Percentiles rank a stretch among this genome's conserved stretches.
phyloP scores from a whole-genome alignment of 495 filamentous ascomycete species.

The Aspergillus cristatus region DNA sequence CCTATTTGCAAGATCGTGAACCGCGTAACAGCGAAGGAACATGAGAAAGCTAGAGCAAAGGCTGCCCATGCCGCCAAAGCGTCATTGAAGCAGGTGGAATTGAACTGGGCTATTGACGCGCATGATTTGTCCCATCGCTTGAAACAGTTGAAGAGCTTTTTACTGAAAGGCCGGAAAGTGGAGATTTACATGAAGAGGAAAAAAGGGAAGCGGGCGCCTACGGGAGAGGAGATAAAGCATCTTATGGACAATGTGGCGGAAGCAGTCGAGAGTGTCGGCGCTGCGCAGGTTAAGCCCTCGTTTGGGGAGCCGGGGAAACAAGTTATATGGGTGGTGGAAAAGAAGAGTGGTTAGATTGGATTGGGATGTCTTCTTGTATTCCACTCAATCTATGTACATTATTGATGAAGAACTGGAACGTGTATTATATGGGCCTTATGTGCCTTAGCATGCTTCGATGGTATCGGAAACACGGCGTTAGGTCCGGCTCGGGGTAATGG shows the following conservation, averaged over 20 bases:
- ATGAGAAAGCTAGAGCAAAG: conserved; percentile 34
- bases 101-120: conserved; percentile 73
- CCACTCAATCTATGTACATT: conserved; percentile 2
- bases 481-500: too few relatives aligned
- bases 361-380: background rate
- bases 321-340: conserved; percentile 30
- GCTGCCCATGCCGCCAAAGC: conserved; percentile 21
- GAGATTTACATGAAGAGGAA: conserved; percentile 49
- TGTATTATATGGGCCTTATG: too few relatives aligned
- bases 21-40: conserved; percentile 32
- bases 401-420: conserved; percentile 1
- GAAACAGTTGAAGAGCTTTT: conserved; percentile 49
- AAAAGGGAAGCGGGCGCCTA: conserved; percentile 32
- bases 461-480: too few relatives aligned
- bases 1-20: conserved; percentile 63
- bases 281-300: conserved; percentile 29
- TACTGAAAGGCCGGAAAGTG: conserved; percentile 55
- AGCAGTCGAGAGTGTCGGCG: conserved; percentile 26
- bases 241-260: conserved; percentile 31
- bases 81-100: conserved; percentile 59
- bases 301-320: conserved; percentile 36
- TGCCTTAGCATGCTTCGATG: too few relatives aligned
- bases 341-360: conserved; percentile 13
- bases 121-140: conserved; percentile 57
- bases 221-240: conserved; percentile 32